Conservation (phyloP, 2,329 filamentous ascomycete species). For the Talaromyces pinophilus region DNA sequence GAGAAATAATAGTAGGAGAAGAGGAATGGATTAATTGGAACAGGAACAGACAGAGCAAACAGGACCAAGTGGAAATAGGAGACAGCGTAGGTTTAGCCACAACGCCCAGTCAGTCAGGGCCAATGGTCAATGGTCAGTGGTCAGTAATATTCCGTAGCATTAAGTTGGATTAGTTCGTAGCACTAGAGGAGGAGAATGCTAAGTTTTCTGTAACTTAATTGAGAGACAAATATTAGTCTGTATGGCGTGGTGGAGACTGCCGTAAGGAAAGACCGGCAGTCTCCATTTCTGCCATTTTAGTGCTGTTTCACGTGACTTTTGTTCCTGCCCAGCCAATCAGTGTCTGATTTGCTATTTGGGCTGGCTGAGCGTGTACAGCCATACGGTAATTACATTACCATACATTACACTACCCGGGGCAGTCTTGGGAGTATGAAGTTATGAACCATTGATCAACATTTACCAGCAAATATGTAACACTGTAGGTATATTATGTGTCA, state of each 20-base stretch:
- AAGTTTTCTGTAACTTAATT: slow-evolving; percentile 8
- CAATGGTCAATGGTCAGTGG: background rate
- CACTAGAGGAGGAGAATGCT: slow-evolving; percentile 2
- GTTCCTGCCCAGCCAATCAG: background rate
- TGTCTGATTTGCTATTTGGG: background rate
- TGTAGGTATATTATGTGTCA: too few species aligned
- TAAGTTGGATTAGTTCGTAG: slow-evolving; percentile 2
- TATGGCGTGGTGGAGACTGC: background rate
- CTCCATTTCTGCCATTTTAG: background rate
- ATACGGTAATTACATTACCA: background rate
- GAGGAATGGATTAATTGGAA: background rate
- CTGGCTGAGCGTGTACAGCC: background rate
- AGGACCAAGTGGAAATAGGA: slow-evolving; percentile 6
- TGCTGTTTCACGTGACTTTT: background rate
- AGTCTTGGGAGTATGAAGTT: background rate
- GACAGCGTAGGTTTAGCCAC: slow-evolving; percentile 14
- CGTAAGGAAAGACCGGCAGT: background rate
- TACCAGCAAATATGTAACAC: background rate
- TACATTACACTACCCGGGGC: background rate
- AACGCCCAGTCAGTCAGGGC: background rate
- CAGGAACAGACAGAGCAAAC: background rate
- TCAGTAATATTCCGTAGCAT: slow-evolving; percentile 5
- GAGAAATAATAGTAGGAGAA: slow-evolving; percentile 2
- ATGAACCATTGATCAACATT: background rate
- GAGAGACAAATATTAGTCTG: background rate